phyloP scores from a whole-genome alignment of 2,329 filamentous ascomycete genomes.

The Phoma sp. region DNA sequence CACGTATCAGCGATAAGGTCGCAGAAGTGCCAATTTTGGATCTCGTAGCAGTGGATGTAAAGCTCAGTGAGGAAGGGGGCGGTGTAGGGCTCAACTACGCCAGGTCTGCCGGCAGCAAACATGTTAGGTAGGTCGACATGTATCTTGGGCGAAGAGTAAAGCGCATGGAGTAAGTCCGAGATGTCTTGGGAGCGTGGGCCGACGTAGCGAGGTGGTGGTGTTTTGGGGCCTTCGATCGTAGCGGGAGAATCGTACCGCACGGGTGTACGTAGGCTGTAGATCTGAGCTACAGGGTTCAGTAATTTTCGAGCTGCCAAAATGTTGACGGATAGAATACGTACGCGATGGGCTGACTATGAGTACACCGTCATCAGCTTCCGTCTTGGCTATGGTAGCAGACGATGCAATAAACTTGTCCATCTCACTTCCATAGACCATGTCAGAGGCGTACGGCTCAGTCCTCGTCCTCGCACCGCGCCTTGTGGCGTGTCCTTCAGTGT shows the following conservation, averaged over 20 bases:
- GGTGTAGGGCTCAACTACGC: conserved; percentile 23
- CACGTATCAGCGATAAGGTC: conserved; percentile 44
- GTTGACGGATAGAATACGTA: background rate
- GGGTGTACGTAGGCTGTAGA: background rate
- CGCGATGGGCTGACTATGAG: conserved; percentile 6
- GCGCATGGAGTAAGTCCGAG: conserved; percentile 4
- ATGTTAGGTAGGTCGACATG: conserved; percentile 29
- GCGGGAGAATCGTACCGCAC: background rate
- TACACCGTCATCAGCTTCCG: background rate
- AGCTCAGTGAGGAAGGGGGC: conserved; percentile 29
- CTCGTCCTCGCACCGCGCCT: conserved; percentile 4
- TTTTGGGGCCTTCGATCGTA: background rate
- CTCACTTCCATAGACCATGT: conserved; percentile 12
- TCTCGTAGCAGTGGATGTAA: conserved; percentile 35
- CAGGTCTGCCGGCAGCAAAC: background rate
- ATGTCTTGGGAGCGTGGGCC: conserved; percentile 3
- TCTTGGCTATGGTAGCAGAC: background rate
- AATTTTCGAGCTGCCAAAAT: background rate
- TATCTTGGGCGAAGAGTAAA: conserved; percentile 1
- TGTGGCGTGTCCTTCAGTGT: background rate
- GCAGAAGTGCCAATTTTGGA: conserved; percentile 28
- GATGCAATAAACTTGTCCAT: conserved; percentile 9
- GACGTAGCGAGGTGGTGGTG: background rate
- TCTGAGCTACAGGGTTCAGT: background rate
- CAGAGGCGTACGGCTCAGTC: background rate